These are phyloP conservation scores for Coelastrella sp. DNA, from an alignment of 139 green algal genomes.

Conservation along the genomic window DNA sequence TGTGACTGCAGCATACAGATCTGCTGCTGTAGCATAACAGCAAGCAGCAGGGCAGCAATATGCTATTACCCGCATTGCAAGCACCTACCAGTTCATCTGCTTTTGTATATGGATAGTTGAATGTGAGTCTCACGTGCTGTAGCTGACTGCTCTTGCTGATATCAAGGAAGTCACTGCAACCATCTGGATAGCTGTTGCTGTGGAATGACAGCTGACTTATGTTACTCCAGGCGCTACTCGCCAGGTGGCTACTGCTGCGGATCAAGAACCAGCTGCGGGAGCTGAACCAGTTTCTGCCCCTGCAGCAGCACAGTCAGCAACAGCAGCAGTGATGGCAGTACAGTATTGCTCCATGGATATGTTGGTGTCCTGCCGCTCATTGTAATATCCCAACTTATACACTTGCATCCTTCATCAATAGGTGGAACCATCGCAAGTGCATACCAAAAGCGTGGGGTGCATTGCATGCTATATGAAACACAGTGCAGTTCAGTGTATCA, in stretches of 20 bases:
- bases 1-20: not conserved
- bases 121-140: constrained; percentile 9
- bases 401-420: no score
- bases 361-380: not conserved
- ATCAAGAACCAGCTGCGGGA: constrained; percentile 28
- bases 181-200: constrained; percentile 27
- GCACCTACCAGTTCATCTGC: constrained; percentile 14
- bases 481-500: no score
- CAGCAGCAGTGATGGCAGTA: not conserved
- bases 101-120: constrained; percentile 34
- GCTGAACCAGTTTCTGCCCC: constrained; percentile 19
- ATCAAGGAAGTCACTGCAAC: constrained; percentile 31
- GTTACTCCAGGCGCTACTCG: not conserved
- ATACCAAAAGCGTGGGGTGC: no score
- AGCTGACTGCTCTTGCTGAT: constrained; percentile 21
- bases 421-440: no score
- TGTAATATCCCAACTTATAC: not conserved
- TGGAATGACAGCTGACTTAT: constrained; percentile 17
- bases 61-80: not conserved
- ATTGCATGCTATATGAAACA: no score
- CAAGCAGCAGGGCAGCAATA: no score
- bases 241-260: constrained; percentile 21
- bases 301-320: not conserved
- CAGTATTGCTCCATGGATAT: not conserved
- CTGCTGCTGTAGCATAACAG: not conserved